phyloP scores from a whole-genome alignment of 2,329 filamentous ascomycete genomes.

The Aureobasidium subglaciale region DNA sequence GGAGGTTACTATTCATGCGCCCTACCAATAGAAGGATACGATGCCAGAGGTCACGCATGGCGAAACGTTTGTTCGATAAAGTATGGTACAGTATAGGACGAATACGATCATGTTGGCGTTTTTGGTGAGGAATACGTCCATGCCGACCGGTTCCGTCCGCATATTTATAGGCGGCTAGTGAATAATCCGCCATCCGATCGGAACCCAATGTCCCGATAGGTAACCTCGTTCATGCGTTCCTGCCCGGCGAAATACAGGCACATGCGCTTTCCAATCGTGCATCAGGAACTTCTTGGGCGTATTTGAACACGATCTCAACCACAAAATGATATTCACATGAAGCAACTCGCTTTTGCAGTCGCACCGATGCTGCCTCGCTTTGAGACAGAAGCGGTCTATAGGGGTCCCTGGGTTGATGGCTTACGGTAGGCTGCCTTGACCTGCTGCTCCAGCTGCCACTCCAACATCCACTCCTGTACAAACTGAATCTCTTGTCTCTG shows the following conservation, averaged over 20 bases:
- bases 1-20: no score
- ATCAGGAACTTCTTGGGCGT: neutral
- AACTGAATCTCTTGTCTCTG: conserved; percentile 55
- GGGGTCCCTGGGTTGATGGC: neutral
- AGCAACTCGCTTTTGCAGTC: no score
- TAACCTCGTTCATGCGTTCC: no score
- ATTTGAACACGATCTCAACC: neutral
- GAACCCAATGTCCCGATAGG: neutral
- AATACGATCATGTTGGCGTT: neutral
- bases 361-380: no score
- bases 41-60: no score
- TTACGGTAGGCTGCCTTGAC: neutral
- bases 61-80: neutral
- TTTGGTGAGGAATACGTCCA: neutral
- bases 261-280: neutral
- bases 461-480: conserved; percentile 60
- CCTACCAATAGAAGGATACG: neutral
- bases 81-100: neutral
- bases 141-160: neutral
- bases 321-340: no score
- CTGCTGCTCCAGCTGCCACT: conserved; percentile 39
- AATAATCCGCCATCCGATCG: neutral
- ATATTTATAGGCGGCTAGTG: neutral
- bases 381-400: no score
- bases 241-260: neutral